Evolutionary conservation across 1,139 yeast species (phyloP), one percentile per base, ranked within the genome.

Genomic region (Yamadazyma conglobata): DNA sequence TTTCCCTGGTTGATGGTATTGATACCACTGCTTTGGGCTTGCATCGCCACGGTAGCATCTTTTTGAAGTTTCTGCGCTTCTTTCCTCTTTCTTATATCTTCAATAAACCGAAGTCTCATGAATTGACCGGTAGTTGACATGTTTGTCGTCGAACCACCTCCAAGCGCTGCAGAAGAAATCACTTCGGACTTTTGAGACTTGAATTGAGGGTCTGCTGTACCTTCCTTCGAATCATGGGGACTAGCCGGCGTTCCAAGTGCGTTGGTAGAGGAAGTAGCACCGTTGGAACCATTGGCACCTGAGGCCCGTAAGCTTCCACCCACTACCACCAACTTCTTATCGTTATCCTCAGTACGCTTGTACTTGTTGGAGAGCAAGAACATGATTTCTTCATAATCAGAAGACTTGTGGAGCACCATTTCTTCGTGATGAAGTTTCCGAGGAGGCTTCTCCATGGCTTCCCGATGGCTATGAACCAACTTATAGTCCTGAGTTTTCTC

Each of bases 301-400:
- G n/a, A n/a, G n/a, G 22, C 7, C 4, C 24, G 15, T 10, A 16
- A 12, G 0, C 60, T 43, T 1, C 67, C 56, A 4, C 65, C 71
- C 10, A 65, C 71, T 13, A 63, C 62, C 25, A 67, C 63, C 47
- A 67, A 58, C 31, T 60, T 60, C 35, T 62, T 61, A 20, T 62
- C 71, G 4, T 58, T 43, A 32, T 65, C 70, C 31, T 67, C 72
- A 9, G 58, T 46, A 30, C 56, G 54, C 38, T 56, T 64, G 44
- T 61, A 60, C 38, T 64, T 67, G 44, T 59, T 63, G 3, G 73
- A 64, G 30, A 68, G 53, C 29, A 68, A 55, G 35, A 67, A 58
- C 97, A 91, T 89, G 50, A 88, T 68, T 52, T 86, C 95, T 56
- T 91, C 97, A 56, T 85, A 88, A 42, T 88, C 94, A 3, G 89